Percentiles rank a stretch among this genome's conserved stretches.
Conservation (phyloP, 108 stramenopile genomes). For the Cyclotella cryptica region DNA sequence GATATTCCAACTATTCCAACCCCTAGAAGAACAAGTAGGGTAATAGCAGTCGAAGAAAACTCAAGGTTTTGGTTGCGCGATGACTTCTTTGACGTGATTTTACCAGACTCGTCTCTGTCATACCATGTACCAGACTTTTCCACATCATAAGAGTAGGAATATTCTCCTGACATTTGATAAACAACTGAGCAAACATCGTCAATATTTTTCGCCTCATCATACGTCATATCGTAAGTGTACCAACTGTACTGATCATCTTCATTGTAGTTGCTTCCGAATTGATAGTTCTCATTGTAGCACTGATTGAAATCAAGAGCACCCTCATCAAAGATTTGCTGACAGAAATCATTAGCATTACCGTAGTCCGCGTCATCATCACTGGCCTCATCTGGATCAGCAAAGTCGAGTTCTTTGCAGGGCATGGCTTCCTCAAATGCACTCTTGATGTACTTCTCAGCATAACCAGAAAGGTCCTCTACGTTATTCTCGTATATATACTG, state of each 20-base stretch:
- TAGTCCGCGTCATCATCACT: conserved; percentile 17
- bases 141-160: conserved; percentile 34
- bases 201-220: conserved; percentile 25
- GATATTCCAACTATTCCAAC: conserved; percentile 4
- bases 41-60: conserved; percentile 1
- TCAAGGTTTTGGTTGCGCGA: neutral
- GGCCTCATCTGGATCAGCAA: conserved; percentile 15
- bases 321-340: conserved; percentile 30
- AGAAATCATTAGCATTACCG: conserved; percentile 21
- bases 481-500: conserved; percentile 24
- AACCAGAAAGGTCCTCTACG: neutral
- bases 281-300: conserved; percentile 20
- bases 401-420: conserved; percentile 16
- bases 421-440: conserved; percentile 22
- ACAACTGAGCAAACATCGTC: conserved; percentile 41
- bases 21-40: conserved; percentile 16
- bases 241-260: conserved; percentile 27
- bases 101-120: conserved; percentile 8
- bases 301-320: conserved; percentile 38
- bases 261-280: conserved; percentile 16
- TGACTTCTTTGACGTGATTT: conserved; percentile 5
- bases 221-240: conserved; percentile 42
- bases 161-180: conserved; percentile 29
- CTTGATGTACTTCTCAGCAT: conserved; percentile 38
- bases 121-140: conserved; percentile 42